Evolutionary conservation across 345 rosid species (phyloP).

Genomic region (Hypericum androsaemum): DNA sequence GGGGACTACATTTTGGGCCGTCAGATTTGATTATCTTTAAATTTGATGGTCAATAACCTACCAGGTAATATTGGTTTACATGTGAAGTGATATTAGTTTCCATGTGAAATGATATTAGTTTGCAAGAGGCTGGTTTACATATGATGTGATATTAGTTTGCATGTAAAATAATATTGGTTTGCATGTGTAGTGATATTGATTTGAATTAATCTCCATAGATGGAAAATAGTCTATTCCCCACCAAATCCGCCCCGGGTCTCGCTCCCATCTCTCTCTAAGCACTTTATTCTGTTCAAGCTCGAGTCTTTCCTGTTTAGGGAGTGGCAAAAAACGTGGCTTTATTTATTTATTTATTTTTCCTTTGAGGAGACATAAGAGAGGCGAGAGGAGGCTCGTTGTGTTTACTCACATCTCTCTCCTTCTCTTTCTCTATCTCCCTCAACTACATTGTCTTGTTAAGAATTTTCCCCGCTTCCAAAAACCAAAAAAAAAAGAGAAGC

Average conservation of each 20-base stretch:
- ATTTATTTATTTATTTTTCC: conserved; percentile 13
- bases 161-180: too few species aligned
- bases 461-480: conserved; percentile 56
- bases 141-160: too few species aligned
- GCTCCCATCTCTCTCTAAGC: conserved; percentile 21
- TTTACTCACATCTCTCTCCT: conserved; percentile 20
- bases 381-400: conserved; percentile 17
- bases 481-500: conserved; percentile 46
- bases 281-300: conserved; percentile 87
- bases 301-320: conserved; percentile 55
- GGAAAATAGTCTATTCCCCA: too few species aligned
- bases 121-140: too few species aligned
- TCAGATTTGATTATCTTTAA: too few species aligned
- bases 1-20: too few species aligned
- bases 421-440: conserved; percentile 22
- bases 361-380: conserved; percentile 21
- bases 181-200: too few species aligned
- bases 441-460: conserved; percentile 76
- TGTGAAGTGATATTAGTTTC: too few species aligned
- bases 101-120: too few species aligned
- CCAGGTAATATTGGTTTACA: too few species aligned
- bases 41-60: too few species aligned
- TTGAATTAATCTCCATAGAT: too few species aligned
- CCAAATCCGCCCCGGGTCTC: conserved; percentile 13
- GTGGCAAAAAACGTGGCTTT: conserved; percentile 43